Conservation (phyloP, 805 yeast species). For the Nadsonia fulvescens region DNA sequence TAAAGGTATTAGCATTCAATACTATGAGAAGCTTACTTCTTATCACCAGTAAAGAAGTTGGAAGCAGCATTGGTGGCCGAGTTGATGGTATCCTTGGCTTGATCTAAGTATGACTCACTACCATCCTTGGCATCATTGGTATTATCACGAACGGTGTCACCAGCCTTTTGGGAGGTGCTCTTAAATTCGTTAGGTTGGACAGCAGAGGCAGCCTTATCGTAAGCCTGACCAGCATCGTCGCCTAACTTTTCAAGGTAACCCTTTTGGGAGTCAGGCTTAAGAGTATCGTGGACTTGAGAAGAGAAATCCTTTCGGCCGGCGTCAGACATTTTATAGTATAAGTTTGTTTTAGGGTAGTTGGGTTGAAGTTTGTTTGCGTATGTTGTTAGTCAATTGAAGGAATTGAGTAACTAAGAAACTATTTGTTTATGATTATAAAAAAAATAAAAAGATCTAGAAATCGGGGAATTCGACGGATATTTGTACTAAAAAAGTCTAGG, state of each 20-base stretch:
- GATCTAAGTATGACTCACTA: slow-evolving; percentile 6
- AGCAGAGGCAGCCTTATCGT: slow-evolving; percentile 43
- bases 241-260: slow-evolving; percentile 44
- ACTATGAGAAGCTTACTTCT: too few relatives aligned
- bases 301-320: slow-evolving; percentile 60
- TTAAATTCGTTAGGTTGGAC: slow-evolving; percentile 50
- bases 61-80: too few relatives aligned
- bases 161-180: slow-evolving; percentile 48
- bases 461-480: too few relatives aligned
- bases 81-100: slow-evolving; percentile 7
- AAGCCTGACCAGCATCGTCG: slow-evolving; percentile 49
- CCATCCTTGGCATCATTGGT: slow-evolving; percentile 29
- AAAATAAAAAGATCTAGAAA: too few relatives aligned
- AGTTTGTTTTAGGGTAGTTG: too few relatives aligned
- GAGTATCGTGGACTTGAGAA: slow-evolving; percentile 46
- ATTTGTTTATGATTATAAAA: too few relatives aligned
- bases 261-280: slow-evolving; percentile 60
- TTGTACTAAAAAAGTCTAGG: too few relatives aligned
- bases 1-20: too few relatives aligned
- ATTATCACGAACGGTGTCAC: slow-evolving; percentile 42
- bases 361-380: too few relatives aligned
- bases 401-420: too few relatives aligned
- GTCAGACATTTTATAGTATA: slow-evolving; percentile 9
- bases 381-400: too few relatives aligned
- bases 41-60: too few relatives aligned